Evolutionary conservation across 2,329 filamentous ascomycete species (phyloP), one percentile per base, ranked within the genome.

Genomic region (Alternaria sp.): DNA sequence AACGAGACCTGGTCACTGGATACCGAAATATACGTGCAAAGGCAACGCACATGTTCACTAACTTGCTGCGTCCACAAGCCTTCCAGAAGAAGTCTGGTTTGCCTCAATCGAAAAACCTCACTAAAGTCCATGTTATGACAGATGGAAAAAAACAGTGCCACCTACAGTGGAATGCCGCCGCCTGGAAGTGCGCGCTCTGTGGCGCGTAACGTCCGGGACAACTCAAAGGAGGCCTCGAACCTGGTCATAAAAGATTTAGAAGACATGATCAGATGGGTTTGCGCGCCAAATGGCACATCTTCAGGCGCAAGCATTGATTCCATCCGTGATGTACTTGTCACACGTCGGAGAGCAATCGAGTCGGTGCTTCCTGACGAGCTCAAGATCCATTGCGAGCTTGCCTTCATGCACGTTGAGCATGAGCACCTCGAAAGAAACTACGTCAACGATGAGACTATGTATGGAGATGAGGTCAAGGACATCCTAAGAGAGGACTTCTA

Each of bases 391-490:
- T 66, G 68, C 40, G 71, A 75, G 45, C 54, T 69, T 21, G 76
- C 68, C 2, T 61, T 78, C 14, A 76, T 77, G 75, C 75, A 77
- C 54, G 54, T 75, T 24, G 72, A 76, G 49, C 75, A 77, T 28
- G 75, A 78, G 54, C 51, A 69, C 24, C 61, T 78, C 21, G 54
- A 68, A 9, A 69, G 66, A n/a, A 72, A 67, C 23, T 78, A 78
- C 53, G 67, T 65, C 41, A 78, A 79, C 49, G 62, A 65, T 7
- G 71, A 75, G 36, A 78, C 76, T 2, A 77, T 79, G 76, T 60
- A 71, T 3, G 68, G 65, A 7, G 72, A 77, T 34, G 51, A 60
- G 7, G 56, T 78, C 14, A 71, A 67, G 39, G 70, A 73, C 14
- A 78, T 79, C 7, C 67, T 70, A 7, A 62, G 76, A 37, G 64